Evolutionary conservation across 2,329 filamentous ascomycete genomes (phyloP).

Genomic region (Aureobasidium uvarum): DNA sequence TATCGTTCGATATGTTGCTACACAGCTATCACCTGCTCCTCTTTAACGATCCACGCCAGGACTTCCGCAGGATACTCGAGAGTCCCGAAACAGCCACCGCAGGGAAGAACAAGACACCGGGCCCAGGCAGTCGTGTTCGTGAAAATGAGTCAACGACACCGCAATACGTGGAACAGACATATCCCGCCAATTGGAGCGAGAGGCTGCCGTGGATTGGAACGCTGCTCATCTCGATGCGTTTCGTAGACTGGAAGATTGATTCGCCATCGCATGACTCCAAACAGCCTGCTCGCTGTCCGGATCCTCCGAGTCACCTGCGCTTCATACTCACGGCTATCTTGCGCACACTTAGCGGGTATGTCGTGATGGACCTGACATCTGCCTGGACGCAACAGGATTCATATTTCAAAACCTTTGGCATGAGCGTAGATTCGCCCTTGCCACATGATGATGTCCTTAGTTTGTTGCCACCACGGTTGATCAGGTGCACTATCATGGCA

Average conservation of each 20-base stretch:
- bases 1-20: constrained; percentile 34
- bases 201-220: constrained; percentile 34
- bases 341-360: constrained; percentile 31
- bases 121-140: neutral
- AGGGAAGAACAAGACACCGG: constrained; percentile 8
- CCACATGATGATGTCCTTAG: constrained; percentile 16
- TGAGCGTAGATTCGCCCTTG: constrained; percentile 30
- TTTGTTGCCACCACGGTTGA: constrained; percentile 28
- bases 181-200: constrained; percentile 30
- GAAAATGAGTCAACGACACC: neutral
- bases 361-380: constrained; percentile 34
- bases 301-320: constrained; percentile 15
- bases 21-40: constrained; percentile 33
- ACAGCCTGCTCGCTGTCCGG: constrained; percentile 31
- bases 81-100: neutral
- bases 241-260: constrained; percentile 35
- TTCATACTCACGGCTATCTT: constrained; percentile 31
- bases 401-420: constrained; percentile 32
- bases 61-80: constrained; percentile 30
- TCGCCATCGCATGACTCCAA: constrained; percentile 31
- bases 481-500: constrained; percentile 32
- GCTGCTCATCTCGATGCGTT: constrained; percentile 32
- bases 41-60: constrained; percentile 33
- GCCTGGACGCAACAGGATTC: constrained; percentile 32
- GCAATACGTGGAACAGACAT: constrained; percentile 29